Conservation (phyloP, 2,329 filamentous ascomycete genomes). For the Paecilomyces dactylethromorphus region DNA sequence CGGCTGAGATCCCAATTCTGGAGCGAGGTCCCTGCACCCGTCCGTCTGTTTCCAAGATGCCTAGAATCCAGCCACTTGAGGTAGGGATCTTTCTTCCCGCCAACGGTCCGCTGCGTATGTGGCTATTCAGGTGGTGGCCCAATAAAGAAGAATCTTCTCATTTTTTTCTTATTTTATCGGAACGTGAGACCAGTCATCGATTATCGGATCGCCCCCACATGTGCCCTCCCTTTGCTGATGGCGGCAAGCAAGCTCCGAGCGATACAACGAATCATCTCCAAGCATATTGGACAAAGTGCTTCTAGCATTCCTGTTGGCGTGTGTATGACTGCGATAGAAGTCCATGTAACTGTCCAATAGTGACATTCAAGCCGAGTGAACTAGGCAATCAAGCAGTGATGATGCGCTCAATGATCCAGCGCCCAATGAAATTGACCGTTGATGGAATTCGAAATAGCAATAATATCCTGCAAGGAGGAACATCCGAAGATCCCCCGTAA, state of each 20-base stretch:
- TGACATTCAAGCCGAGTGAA: neutral
- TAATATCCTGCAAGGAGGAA: neutral
- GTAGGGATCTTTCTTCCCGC: neutral
- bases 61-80: neutral
- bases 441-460: neutral
- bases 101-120: neutral
- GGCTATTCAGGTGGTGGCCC: neutral
- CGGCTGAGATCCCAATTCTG: neutral
- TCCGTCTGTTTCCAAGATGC: neutral
- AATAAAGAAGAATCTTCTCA: neutral
- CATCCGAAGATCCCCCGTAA: neutral
- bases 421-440: neutral
- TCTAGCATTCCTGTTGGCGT: neutral
- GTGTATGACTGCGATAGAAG: neutral
- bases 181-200: constrained; percentile 1
- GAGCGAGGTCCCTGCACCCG: neutral
- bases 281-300: neutral
- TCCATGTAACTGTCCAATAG: neutral
- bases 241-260: neutral
- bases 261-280: neutral
- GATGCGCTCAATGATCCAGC: neutral
- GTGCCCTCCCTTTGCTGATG: neutral
- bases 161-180: neutral
- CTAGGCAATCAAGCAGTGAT: neutral
- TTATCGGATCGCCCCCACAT: neutral